A percentile compares a stretch with the other conserved stretches of the same genome.
Evolutionary conservation across 1,284 basidiomycete genomes (phyloP).

Genomic region (Moesziomyces parantarcticus): DNA sequence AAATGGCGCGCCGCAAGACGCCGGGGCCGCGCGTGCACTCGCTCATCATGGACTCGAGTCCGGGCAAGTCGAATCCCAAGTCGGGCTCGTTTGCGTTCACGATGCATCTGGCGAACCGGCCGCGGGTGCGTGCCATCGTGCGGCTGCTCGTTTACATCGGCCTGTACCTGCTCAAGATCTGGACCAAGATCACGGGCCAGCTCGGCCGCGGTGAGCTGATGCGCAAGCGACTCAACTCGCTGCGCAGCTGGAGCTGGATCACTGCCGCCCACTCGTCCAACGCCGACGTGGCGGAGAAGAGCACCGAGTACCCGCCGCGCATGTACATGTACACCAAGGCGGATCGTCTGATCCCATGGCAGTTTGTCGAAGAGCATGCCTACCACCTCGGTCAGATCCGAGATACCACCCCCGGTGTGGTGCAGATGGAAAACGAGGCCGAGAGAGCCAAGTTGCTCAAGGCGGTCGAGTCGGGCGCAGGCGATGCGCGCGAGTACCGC

Average conservation of each 20-base stretch:
- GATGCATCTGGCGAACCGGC: conserved; percentile 49
- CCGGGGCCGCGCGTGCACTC: conserved; percentile 21
- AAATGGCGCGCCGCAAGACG: conserved; percentile 21
- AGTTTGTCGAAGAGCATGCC: conserved; percentile 56
- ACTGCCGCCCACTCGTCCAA: conserved; percentile 22
- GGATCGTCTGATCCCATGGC: conserved; percentile 55
- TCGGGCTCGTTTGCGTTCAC: conserved; percentile 53
- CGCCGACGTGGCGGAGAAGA: not conserved
- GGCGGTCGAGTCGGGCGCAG: not conserved
- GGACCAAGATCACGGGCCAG: conserved; percentile 33
- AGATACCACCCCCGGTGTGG: conserved; percentile 11
- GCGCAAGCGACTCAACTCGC: conserved; percentile 44
- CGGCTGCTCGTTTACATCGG: conserved; percentile 38
- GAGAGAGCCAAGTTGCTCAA: conserved; percentile 13
- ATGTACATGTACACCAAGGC: conserved; percentile 60
- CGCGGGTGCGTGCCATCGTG: conserved; percentile 30
- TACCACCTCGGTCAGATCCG: conserved; percentile 23
- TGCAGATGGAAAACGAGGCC: conserved; percentile 36
- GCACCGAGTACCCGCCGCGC: conserved; percentile 44
- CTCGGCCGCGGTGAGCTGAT: conserved; percentile 41
- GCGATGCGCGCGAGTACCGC: conserved; percentile 10
- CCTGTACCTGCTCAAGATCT: conserved; percentile 33
- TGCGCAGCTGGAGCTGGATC: conserved; percentile 50
- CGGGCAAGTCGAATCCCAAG: conserved; percentile 46
- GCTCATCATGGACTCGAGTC: conserved; percentile 56